Percentiles rank a stretch among this genome's conserved stretches.
phyloP scores from a whole-genome alignment of 1,139 yeast genomes.

The Yamadazyma aaseri region DNA sequence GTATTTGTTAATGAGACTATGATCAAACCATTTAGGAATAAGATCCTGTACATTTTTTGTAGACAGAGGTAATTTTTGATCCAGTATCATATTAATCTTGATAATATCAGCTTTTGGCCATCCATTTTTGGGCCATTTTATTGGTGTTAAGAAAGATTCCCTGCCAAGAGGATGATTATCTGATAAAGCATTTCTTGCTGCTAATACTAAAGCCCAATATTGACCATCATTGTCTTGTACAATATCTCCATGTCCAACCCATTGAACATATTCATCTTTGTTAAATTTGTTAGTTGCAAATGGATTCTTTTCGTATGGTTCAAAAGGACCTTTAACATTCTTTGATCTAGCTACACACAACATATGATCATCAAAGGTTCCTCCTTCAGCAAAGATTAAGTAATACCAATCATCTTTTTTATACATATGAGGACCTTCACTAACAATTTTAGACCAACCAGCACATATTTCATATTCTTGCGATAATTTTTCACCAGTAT shows the following conservation, averaged over 20 bases:
- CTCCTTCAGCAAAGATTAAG: slow-evolving; percentile 12
- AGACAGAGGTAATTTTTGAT: slow-evolving; percentile 6
- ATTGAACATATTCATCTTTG: slow-evolving; percentile 10
- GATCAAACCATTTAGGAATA: slow-evolving; percentile 8
- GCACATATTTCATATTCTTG: slow-evolving; percentile 12
- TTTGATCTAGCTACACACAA: slow-evolving; percentile 11
- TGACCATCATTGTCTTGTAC: slow-evolving; percentile 8
- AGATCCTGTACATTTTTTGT: slow-evolving; percentile 2
- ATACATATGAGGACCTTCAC: slow-evolving; percentile 13
- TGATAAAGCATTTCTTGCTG: slow-evolving; percentile 7
- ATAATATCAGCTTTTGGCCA: slow-evolving; percentile 12
- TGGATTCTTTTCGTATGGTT: slow-evolving; percentile 9
- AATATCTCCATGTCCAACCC: slow-evolving; percentile 13
- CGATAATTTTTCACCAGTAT: slow-evolving; percentile 9
- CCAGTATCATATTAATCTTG: slow-evolving; percentile 8
- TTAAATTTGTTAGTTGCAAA: slow-evolving; percentile 8
- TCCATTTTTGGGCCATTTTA: slow-evolving; percentile 9
- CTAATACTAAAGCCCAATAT: slow-evolving; percentile 11
- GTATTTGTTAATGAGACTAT: slow-evolving; percentile 8
- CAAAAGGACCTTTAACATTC: slow-evolving; percentile 9
- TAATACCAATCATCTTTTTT: slow-evolving; percentile 11
- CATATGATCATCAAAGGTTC: slow-evolving; percentile 12
- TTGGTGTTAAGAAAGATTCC: slow-evolving; percentile 11
- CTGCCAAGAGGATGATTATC: slow-evolving; percentile 10
- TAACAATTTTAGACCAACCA: slow-evolving; percentile 11